Base-by-base conservation (phyloP, 305 asterid species). In the Caryopteris hybrid region DNA sequence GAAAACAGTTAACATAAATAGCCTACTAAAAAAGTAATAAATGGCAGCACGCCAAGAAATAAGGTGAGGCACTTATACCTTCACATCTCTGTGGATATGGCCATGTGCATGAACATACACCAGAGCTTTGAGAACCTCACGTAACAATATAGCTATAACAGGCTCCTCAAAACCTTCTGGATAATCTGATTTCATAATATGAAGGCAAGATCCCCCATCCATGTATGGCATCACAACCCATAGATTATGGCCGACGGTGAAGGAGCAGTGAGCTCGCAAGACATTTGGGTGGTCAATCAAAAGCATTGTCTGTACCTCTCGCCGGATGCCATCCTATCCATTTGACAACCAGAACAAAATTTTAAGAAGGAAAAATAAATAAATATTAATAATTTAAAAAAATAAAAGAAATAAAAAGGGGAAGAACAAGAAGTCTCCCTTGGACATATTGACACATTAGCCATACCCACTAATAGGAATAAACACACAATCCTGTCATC, bases 141-240 rank as follows among this genome's bases (percentile, higher is more conserved):
- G 80, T 63, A 95, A 70, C 70, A 95, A 78, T 62, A 96, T 88
- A 56, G 98, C 97, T 60, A 95, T 95, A 55, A 88, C 95, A 66
- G 98, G 92, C 86, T 95, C 99, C 83, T 95, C 99, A 81, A 95
- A 89, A 63, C 99, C 98, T 63, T 95, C 99, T 8, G 94, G 91
- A 82, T 68, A 89, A 70, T 87, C 76, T 61, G 98, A 88, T 83
- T 92, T 95, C 78, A 95, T 92, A 65, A 95, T 95, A 81, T 95
- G 98, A 76, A 92, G 97, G 77, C 95, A 89, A 43, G 99, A 95
- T 51, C 99, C 98, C 31, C 92, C 99, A 69, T 88, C 85, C 97
- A 95, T 83, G 85, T 77, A 92, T 31, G 99, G 99, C 97, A 90
- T 92, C 74, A 95, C 97, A 71, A 95, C 96, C 99, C 99, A 95